phyloP scores from a whole-genome alignment of 495 filamentous ascomycete genomes.

The Cetradonia linearis region DNA sequence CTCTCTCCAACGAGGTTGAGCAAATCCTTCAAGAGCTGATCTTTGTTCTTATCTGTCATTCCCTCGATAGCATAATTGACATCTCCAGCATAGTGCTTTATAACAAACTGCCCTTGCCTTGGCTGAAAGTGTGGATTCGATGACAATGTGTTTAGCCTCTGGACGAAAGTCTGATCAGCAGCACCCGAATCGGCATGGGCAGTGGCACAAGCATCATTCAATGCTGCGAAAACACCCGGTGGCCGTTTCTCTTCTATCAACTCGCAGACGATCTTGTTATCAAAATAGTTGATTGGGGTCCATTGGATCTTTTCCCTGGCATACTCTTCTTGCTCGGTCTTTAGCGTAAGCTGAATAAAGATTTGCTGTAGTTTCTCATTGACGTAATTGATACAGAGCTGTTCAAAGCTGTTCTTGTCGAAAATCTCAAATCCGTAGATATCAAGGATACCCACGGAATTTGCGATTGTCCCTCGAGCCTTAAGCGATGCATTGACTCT shows the following conservation, averaged over 20 bases:
- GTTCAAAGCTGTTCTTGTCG: conserved; percentile 97
- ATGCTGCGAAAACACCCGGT: conserved; percentile 84
- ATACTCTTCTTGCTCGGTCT: conserved; percentile 97
- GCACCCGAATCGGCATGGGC: conserved; percentile 90
- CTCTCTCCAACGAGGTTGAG: conserved; percentile 79
- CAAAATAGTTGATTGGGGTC: conserved; percentile 99
- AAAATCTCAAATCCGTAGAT: conserved; percentile 99
- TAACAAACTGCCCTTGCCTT: conserved; percentile 90
- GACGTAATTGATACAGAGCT: conserved; percentile 99
- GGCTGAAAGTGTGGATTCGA: conserved; percentile 84
- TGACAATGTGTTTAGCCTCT: conserved; percentile 76
- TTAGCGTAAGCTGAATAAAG: conserved; percentile 95
- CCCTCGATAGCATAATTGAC: conserved; percentile 91
- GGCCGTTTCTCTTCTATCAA: conserved; percentile 89
- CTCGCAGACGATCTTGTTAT: conserved; percentile 98
- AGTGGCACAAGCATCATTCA: conserved; percentile 96
- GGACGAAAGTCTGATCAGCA: conserved; percentile 91
- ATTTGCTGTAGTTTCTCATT: conserved; percentile 99
- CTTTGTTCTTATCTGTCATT: conserved; percentile 99
- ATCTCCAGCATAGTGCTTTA: conserved; percentile 99
- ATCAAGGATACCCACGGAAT: conserved; percentile 95
- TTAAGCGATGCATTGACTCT: conserved; percentile 83
- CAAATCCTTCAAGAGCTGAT: conserved; percentile 89
- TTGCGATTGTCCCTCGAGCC: conserved; percentile 61
- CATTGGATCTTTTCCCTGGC: conserved; percentile 92